These are phyloP conservation scores for Batkoa obscura DNA, from an alignment of 371 early-diverging fungal genomes.

Conservation along the genomic window DNA sequence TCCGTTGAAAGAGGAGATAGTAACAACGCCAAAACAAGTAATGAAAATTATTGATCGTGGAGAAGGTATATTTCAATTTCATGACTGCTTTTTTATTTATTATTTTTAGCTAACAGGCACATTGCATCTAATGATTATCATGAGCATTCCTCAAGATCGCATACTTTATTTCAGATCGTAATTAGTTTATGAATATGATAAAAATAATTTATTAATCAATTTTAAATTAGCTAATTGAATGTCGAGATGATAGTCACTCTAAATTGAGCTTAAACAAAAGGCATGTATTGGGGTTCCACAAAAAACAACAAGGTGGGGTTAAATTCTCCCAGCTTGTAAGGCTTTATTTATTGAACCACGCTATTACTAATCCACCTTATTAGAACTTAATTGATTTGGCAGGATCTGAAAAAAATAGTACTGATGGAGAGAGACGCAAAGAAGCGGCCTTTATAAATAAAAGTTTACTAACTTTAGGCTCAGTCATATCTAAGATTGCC, in stretches of 20 bases:
- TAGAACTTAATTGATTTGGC: slow-evolving; percentile 84
- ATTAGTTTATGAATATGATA: not conserved
- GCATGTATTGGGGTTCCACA: slow-evolving; percentile 10
- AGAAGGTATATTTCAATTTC: slow-evolving; percentile 24
- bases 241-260: slow-evolving; percentile 19
- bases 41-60: slow-evolving; percentile 56
- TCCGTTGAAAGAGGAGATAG: slow-evolving; percentile 72
- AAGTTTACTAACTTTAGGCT: slow-evolving; percentile 68
- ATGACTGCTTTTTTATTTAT: not conserved
- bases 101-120: slow-evolving; percentile 40
- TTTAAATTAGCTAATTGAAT: slow-evolving; percentile 23
- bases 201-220: not conserved
- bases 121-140: slow-evolving; percentile 73
- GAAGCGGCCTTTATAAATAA: slow-evolving; percentile 92
- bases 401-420: slow-evolving; percentile 77
- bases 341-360: not conserved
- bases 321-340: slow-evolving; percentile 43
- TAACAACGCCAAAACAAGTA: slow-evolving; percentile 64
- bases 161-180: slow-evolving; percentile 81
- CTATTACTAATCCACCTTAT: slow-evolving; percentile 1
- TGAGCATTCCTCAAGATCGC: slow-evolving; percentile 65
- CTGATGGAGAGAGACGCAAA: slow-evolving; percentile 54
- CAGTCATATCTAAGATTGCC: slow-evolving; percentile 70
- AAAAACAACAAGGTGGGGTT: slow-evolving; percentile 29
- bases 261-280: slow-evolving; percentile 15